Evolutionary conservation across 2,329 filamentous ascomycete genomes (phyloP).

Genomic region (Cercospora sp.): DNA sequence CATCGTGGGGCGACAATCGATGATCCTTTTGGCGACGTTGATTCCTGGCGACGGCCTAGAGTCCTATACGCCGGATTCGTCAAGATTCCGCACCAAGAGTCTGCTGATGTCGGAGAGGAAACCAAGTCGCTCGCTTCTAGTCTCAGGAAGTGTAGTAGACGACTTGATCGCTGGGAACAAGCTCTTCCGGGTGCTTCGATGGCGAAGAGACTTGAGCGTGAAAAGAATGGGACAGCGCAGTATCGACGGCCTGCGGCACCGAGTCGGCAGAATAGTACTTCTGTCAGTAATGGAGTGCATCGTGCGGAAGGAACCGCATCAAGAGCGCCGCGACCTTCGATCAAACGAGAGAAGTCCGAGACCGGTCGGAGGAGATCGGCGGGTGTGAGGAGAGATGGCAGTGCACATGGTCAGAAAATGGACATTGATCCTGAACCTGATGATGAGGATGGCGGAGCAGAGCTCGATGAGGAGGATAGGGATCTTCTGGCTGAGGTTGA

Average conservation of each 20-base stretch:
- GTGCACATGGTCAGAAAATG: constrained; percentile 18
- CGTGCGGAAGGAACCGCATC: constrained; percentile 18
- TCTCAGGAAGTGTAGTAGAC: constrained; percentile 61
- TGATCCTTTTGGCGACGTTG: constrained; percentile 29
- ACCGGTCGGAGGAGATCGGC: background rate
- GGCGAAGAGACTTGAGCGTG: constrained; percentile 28
- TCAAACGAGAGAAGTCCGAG: constrained; percentile 10
- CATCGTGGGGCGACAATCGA: constrained; percentile 37
- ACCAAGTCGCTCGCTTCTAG: constrained; percentile 65
- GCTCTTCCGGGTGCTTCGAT: constrained; percentile 35
- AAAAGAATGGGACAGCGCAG: constrained; percentile 17
- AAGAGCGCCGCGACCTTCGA: background rate
- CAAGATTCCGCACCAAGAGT: constrained; percentile 57
- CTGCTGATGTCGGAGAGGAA: constrained; percentile 77
- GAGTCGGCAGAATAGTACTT: constrained; percentile 21
- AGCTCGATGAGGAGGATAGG: constrained; percentile 42
- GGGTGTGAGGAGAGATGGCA: constrained; percentile 26
- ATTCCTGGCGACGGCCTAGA: constrained; percentile 28
- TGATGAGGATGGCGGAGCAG: constrained; percentile 33
- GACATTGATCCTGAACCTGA: constrained; percentile 30
- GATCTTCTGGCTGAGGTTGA: constrained; percentile 42
- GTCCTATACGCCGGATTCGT: constrained; percentile 55
- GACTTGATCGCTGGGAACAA: constrained; percentile 66
- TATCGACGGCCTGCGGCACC: background rate
- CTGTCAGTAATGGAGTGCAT: constrained; percentile 15